Percentiles rank a stretch among this genome's conserved stretches.
These are phyloP conservation scores for Pseudoturritis turrita DNA, from an alignment of 345 rosid species.

Conservation along the genomic window DNA sequence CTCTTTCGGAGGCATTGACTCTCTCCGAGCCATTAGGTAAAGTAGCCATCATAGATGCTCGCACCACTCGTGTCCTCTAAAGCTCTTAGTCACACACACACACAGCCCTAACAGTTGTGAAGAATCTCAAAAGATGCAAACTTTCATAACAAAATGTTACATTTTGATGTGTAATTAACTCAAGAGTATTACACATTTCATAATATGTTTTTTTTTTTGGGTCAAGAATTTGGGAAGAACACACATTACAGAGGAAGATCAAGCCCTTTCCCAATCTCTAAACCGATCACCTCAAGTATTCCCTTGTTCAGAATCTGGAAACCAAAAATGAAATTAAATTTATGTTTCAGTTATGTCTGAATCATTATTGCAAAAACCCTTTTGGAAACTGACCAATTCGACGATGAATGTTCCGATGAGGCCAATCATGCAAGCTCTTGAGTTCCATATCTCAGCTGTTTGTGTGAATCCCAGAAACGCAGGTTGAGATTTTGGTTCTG, in stretches of 20 bases:
- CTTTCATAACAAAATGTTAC: not conserved
- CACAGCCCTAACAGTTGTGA: not conserved
- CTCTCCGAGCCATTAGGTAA: constrained; percentile 35
- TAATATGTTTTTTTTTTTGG: not conserved
- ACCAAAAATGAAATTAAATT: not conserved
- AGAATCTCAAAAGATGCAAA: not conserved
- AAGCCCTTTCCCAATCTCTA: constrained; percentile 88
- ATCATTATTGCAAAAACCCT: not conserved
- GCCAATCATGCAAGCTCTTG: constrained; percentile 95
- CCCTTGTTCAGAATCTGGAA: constrained; percentile 77
- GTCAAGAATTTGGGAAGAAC: not conserved
- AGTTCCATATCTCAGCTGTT: constrained; percentile 86
- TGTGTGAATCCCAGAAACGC: constrained; percentile 79
- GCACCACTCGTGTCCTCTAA: constrained; percentile 43
- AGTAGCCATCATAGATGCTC: constrained; percentile 59
- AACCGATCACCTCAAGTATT: constrained; percentile 69
- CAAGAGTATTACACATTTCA: not conserved
- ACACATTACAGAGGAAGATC: constrained; percentile 57
- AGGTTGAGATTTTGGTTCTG: constrained; percentile 60
- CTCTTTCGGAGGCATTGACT: constrained; percentile 57
- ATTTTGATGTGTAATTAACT: constrained; percentile 2
- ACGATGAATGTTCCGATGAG: constrained; percentile 65
- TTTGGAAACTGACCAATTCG: constrained; percentile 48
- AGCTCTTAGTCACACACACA: not conserved
- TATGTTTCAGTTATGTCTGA: not conserved